These are phyloP conservation scores for Daldinia bambusicola DNA, from an alignment of 495 filamentous ascomycete genomes.

Conservation along the genomic window DNA sequence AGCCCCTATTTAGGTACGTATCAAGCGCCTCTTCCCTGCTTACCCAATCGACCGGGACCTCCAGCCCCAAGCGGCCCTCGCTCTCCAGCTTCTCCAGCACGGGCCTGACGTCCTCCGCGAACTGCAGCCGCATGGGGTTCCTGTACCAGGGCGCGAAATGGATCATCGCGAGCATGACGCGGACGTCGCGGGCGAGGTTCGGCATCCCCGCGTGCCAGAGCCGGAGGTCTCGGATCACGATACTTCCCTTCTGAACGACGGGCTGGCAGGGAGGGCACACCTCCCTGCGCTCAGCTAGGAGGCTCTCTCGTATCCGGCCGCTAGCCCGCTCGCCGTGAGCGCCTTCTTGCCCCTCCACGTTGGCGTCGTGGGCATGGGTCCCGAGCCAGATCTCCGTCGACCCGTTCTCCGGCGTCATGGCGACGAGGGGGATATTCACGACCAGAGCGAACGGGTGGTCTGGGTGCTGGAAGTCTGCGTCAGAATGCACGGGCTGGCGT, in stretches of 20 bases:
- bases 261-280: conserved; percentile 60
- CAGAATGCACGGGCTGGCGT: conserved; percentile 65
- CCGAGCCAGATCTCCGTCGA: conserved; percentile 70
- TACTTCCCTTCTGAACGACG: conserved; percentile 60
- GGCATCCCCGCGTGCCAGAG: conserved; percentile 72
- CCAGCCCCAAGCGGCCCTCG: conserved; percentile 46
- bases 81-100: conserved; percentile 49
- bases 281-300: conserved; percentile 54
- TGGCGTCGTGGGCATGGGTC: conserved; percentile 55
- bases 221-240: conserved; percentile 65
- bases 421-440: conserved; percentile 64
- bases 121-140: conserved; percentile 62
- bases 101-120: conserved; percentile 56
- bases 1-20: conserved; percentile 57
- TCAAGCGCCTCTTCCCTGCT: conserved; percentile 47
- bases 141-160: conserved; percentile 61
- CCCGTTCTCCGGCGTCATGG: conserved; percentile 65
- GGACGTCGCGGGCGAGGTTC: conserved; percentile 58
- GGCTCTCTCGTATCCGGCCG: conserved; percentile 56
- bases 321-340: conserved; percentile 61
- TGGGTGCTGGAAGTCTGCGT: conserved; percentile 67
- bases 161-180: conserved; percentile 70
- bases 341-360: conserved; percentile 58
- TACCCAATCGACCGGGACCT: conserved; percentile 59
- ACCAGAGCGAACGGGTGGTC: conserved; percentile 64